Percentiles rank a stretch among this genome's conserved stretches.
phyloP scores from a whole-genome alignment of 108 stramenopile genomes.

The Pseudonitzschia pungens region DNA sequence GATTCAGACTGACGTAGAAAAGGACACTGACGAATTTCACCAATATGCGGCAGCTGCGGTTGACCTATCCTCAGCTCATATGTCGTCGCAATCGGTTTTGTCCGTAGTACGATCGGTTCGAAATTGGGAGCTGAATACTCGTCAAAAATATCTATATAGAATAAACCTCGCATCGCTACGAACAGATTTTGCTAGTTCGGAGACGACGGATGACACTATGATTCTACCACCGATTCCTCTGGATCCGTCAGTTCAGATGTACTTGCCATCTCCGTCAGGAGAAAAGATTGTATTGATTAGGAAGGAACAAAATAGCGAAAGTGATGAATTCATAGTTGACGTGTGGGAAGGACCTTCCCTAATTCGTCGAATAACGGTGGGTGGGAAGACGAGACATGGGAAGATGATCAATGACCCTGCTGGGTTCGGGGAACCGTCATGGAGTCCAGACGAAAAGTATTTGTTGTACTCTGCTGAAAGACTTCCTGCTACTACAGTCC shows the following conservation, averaged over 20 bases:
- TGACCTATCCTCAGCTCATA: constrained; percentile 37
- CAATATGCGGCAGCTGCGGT: constrained; percentile 59
- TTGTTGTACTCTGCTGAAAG: constrained; percentile 73
- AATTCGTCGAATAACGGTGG: constrained; percentile 43
- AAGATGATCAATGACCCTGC: constrained; percentile 55
- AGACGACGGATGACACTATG: neutral
- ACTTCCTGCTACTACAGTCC: constrained; percentile 38
- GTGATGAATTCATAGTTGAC: constrained; percentile 47
- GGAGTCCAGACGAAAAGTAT: constrained; percentile 61
- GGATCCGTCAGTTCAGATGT: constrained; percentile 50
- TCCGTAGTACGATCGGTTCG: constrained; percentile 62
- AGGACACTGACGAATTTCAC: constrained; percentile 46
- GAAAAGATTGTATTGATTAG: constrained; percentile 54
- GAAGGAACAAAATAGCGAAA: constrained; percentile 28
- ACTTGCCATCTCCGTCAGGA: constrained; percentile 70
- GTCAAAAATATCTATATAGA: constrained; percentile 57
- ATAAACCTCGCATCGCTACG: constrained; percentile 21
- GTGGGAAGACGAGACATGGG: constrained; percentile 48
- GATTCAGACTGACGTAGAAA: neutral
- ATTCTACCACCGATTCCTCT: constrained; percentile 56
- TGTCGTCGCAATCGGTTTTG: neutral
- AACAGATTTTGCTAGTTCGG: neutral
- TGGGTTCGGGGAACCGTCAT: constrained; percentile 65
- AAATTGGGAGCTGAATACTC: constrained; percentile 65
- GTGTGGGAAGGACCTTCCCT: constrained; percentile 60